Conservation (phyloP, 2,329 filamentous ascomycete species). For the Endoconidiophora polonica region DNA sequence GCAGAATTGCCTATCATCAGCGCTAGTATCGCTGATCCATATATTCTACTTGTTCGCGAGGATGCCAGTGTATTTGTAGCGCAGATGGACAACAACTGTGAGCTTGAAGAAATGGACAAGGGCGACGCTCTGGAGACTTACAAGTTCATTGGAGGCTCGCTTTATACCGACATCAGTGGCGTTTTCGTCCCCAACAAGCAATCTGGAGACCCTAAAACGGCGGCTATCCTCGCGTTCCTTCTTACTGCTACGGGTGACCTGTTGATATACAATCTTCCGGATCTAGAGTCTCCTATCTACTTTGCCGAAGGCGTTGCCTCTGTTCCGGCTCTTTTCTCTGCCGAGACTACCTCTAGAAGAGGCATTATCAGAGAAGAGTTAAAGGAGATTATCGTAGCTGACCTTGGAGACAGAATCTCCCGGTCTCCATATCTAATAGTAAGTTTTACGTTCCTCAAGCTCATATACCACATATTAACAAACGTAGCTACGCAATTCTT, state of each 20-base stretch:
- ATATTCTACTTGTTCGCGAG: slow-evolving; percentile 65
- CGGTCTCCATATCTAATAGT: slow-evolving; percentile 70
- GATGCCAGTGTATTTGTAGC: slow-evolving; percentile 68
- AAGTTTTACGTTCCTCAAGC: slow-evolving; percentile 20
- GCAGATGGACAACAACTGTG: slow-evolving; percentile 58
- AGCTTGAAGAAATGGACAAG: slow-evolving; percentile 67
- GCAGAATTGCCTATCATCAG: slow-evolving; percentile 62
- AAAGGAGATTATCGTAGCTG: slow-evolving; percentile 64
- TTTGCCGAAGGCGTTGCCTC: slow-evolving; percentile 61
- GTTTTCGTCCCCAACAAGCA: slow-evolving; percentile 34
- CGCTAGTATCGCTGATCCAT: slow-evolving; percentile 75
- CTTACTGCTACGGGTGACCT: slow-evolving; percentile 59
- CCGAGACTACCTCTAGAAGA: slow-evolving; percentile 53
- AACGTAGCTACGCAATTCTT: slow-evolving; percentile 48
- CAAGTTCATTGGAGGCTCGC: slow-evolving; percentile 68
- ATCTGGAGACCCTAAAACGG: slow-evolving; percentile 21
- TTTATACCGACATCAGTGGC: slow-evolving; percentile 54
- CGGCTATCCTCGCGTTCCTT: slow-evolving; percentile 54
- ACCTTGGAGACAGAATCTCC: slow-evolving; percentile 60
- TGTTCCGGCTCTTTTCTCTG: slow-evolving; percentile 57
- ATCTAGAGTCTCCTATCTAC: slow-evolving; percentile 55
- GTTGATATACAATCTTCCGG: slow-evolving; percentile 60
- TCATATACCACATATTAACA: slow-evolving; percentile 19
- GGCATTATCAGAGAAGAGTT: slow-evolving; percentile 56
- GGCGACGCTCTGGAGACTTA: slow-evolving; percentile 40